Evolutionary conservation across 192 early-diverging fungal genomes (phyloP), one percentile per base, ranked within the genome.

Genomic region (Umbelopsis isabellina): DNA sequence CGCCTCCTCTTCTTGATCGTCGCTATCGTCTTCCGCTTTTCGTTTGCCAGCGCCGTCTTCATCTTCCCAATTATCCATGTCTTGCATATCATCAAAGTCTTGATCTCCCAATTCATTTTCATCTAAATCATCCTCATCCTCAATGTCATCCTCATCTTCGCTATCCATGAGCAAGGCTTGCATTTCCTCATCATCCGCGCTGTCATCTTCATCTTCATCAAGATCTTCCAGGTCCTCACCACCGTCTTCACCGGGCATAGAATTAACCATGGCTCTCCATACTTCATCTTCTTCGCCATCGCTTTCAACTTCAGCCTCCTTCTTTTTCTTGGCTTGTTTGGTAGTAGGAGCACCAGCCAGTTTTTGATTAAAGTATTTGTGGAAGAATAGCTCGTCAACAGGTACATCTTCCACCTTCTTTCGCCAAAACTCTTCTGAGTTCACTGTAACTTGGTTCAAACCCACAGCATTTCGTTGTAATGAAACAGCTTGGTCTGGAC

Each of bases 251-350:
- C 55, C 55, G 33, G 91, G 89, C 79, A 90, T 86, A 58, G 84
- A 87, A 33, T 78, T 72, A 46, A 86, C 85, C 92, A 98, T 98
- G 9, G 94, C 96, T 27, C 86, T 73, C 94, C 94, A 95, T 27
- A 95, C 84, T 80, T 95, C 92, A 23, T 95, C 96, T 65, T 97
- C 96, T 6, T 87, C 89, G 27, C 79, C 86, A 22, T 83, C 86
- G 37, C 80, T 83, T 13, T 81, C 82, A 1, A 50, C 78, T 49
- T 68, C 72, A 30, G 33, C 77, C 27, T 65, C 47, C 21, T 83
- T 51, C 20, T 75, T 67, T 27, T 77, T 76, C 33, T 75, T 70
- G 37, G 46, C 49, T 47, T 70, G 69, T n/a, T 69, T 67, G 21
- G 58, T 61, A 46, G 58, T 49, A 23, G 72, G 72, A 18, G 58